Evolutionary conservation across 2,329 filamentous ascomycete species (phyloP), one percentile per base, ranked within the genome.

Genomic region (Neopestalotiopsis sp.): DNA sequence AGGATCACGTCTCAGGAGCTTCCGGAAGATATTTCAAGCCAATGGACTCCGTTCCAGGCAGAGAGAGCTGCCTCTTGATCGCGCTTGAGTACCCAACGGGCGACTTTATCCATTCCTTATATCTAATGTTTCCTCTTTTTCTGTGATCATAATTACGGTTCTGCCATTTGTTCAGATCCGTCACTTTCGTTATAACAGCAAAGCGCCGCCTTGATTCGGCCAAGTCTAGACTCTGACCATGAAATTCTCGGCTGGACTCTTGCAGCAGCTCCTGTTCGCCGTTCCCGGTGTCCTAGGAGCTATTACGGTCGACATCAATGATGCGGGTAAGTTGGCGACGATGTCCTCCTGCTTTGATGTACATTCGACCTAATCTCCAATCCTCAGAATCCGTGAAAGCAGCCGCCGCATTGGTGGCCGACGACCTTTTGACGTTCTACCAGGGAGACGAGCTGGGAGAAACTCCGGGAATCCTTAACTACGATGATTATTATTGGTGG

Each of bases 401-500:
- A 24, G 76, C 75, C 0, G 77, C 76, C 13, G 70, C 72, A 7
- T 64, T 74, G 13, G 76, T 78, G 17, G 76, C 76, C 2, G 71
- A 74, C 61, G 77, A 78, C 65, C 72, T 78, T 6, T 74, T 79
- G 72, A 20, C 42, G 1, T 75, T 72, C 68, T 79, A 79, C 67
- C 68, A 70, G 7, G 75, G 77, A 45, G 66, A 72, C 6, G 64
- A 74, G 20, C 38, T 70, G 7, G 73, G 72, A 28, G 59, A 72
- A 1, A 69, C 71, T n/a, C 71, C 72, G 2, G 76, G 76, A 1
- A 49, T 78, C n/a, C 68, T 77, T 1, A 68, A 71, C 3, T 67
- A 61, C 1, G 58, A 71, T 4, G 68, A 74, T n/a, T 84, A 84
- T 67, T 86, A 85, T 74, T 88, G 64, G 83, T 89, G 86, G 86